phyloP scores from a whole-genome alignment of 2,329 filamentous ascomycete genomes.

The Colletotrichum orchidophilum region DNA sequence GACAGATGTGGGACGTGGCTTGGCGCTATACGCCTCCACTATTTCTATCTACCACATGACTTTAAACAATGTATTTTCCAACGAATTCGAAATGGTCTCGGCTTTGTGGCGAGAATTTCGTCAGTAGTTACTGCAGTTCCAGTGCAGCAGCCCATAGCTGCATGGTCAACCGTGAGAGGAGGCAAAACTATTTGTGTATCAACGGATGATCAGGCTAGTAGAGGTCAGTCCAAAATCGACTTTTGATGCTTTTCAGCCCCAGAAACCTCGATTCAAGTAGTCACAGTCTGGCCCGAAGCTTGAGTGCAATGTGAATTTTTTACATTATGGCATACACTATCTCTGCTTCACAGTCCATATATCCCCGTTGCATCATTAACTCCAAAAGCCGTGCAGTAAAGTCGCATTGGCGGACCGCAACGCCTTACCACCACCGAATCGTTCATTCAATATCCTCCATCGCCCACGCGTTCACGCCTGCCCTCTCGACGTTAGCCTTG shows the following conservation, averaged over 20 bases:
- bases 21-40: too few species aligned
- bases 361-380: constrained; percentile 20
- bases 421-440: background rate
- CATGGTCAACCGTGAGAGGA: too few species aligned
- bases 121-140: too few species aligned
- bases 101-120: too few species aligned
- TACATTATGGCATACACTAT: constrained; percentile 33
- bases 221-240: too few species aligned
- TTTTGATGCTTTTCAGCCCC: background rate
- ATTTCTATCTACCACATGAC: too few species aligned
- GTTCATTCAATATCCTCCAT: constrained; percentile 59
- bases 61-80: too few species aligned
- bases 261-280: background rate
- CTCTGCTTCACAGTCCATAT: constrained; percentile 18
- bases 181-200: background rate
- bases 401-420: background rate
- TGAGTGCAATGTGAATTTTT: constrained; percentile 9
- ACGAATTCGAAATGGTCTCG: too few species aligned
- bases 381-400: background rate
- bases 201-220: background rate
- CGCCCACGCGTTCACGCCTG: constrained; percentile 59
- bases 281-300: background rate
- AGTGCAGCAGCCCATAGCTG: too few species aligned
- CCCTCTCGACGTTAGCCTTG: constrained; percentile 57
- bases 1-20: too few species aligned